Percentiles rank a stretch among this genome's conserved stretches.
Evolutionary conservation across 2,329 filamentous ascomycete species (phyloP).

Genomic region (Aspergillus alliaceus): DNA sequence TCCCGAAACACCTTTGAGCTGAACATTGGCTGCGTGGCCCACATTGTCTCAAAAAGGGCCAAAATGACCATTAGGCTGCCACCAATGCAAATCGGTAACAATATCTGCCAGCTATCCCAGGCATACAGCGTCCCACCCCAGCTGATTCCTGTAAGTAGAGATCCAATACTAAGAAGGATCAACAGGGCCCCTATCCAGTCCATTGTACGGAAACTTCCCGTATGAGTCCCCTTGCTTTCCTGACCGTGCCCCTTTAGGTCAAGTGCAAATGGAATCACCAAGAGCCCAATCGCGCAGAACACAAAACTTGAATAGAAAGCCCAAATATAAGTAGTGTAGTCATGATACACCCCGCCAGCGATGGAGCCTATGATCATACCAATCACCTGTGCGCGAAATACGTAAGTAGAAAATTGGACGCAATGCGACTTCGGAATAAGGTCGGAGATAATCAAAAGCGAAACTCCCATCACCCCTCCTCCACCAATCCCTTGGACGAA

Average conservation of each 20-base stretch:
- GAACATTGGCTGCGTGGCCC: conserved; percentile 37
- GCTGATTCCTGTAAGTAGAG: conserved; percentile 43
- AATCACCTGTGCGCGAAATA: conserved; percentile 31
- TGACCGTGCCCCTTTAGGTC: conserved; percentile 23
- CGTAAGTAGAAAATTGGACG: conserved; percentile 33
- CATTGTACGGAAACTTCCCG: conserved; percentile 26
- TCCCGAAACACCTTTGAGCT: conserved; percentile 39
- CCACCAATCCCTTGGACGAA: conserved; percentile 49
- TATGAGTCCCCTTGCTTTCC: conserved; percentile 17
- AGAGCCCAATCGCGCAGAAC: conserved; percentile 29
- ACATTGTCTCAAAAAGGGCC: conserved; percentile 36
- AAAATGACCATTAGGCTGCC: conserved; percentile 30
- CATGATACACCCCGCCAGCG: conserved; percentile 27
- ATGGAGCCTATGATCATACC: conserved; percentile 31
- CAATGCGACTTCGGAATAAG: conserved; percentile 37
- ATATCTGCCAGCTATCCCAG: conserved; percentile 41
- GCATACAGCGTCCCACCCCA: conserved; percentile 43
- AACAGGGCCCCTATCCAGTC: conserved; percentile 47
- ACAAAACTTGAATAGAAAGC: conserved; percentile 34
- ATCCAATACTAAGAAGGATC: conserved; percentile 38
- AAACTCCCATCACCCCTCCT: conserved; percentile 45
- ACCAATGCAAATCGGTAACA: conserved; percentile 42
- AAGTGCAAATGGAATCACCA: conserved; percentile 31
- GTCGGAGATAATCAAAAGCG: conserved; percentile 45
- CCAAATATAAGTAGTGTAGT: conserved; percentile 26